Conservation (phyloP, 2,329 filamentous ascomycete genomes). For the Colletotrichum brevisporum region DNA sequence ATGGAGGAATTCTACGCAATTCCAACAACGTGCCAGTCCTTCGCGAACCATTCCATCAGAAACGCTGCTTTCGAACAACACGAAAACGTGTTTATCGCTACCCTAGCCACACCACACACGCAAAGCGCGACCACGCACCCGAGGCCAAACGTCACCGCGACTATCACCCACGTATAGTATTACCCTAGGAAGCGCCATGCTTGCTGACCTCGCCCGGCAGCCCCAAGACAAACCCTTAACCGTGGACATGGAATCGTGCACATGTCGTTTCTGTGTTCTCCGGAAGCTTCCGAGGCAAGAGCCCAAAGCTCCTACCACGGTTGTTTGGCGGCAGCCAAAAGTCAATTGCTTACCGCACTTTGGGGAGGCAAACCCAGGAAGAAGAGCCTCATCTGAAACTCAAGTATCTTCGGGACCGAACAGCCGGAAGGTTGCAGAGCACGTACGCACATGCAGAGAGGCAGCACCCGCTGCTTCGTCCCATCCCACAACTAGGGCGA, state of each 20-base stretch:
- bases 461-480: constrained; percentile 10
- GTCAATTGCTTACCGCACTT: constrained; percentile 19
- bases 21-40: constrained; percentile 14
- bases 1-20: constrained; percentile 9
- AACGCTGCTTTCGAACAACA: constrained; percentile 2
- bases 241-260: background rate
- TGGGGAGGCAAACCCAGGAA: background rate
- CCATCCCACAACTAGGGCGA: constrained; percentile 10
- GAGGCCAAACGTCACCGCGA: background rate
- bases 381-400: constrained; percentile 29
- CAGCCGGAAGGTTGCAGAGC: constrained; percentile 5
- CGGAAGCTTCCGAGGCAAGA: constrained; percentile 3
- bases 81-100: too few species aligned
- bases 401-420: constrained; percentile 23
- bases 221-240: background rate
- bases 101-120: background rate
- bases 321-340: constrained; percentile 16
- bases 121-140: background rate
- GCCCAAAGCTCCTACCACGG: constrained; percentile 4
- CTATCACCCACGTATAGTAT: background rate
- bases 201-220: background rate
- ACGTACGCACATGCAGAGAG: constrained; percentile 13
- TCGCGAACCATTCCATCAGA: constrained; percentile 7
- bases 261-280: constrained; percentile 5
- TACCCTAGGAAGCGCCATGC: background rate